phyloP scores from a whole-genome alignment of 2,329 filamentous ascomycete species.

The Aspergillus arachidicola region DNA sequence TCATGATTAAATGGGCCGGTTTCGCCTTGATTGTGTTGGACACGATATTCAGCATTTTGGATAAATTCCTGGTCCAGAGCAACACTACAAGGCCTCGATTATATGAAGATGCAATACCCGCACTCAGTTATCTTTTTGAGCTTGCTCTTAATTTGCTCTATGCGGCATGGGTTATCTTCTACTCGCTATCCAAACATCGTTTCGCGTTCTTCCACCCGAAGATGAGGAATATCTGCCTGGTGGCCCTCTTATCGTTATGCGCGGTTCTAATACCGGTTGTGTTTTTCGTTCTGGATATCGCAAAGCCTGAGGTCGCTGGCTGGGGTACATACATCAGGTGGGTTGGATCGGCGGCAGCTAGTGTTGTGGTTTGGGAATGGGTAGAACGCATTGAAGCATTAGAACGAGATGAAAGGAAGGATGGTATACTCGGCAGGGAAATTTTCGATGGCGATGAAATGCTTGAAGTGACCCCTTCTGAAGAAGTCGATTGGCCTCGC shows the following conservation, averaged over 20 bases:
- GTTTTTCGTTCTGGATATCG: conserved; percentile 91
- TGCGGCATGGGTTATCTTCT: conserved; percentile 92
- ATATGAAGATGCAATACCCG: conserved; percentile 88
- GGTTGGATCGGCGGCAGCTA: conserved; percentile 93
- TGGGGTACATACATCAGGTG: conserved; percentile 96
- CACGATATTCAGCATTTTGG: conserved; percentile 85
- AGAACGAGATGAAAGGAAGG: conserved; percentile 90
- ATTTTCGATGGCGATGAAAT: conserved; percentile 95
- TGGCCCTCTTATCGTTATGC: conserved; percentile 75
- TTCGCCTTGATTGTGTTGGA: conserved; percentile 92
- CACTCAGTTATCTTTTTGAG: conserved; percentile 87
- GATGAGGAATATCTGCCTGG: conserved; percentile 85
- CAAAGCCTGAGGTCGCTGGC: conserved; percentile 78
- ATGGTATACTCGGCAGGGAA: conserved; percentile 86
- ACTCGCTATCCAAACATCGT: conserved; percentile 84
- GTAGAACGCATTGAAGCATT: conserved; percentile 91
- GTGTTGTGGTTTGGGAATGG: conserved; percentile 98
- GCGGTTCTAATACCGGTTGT: conserved; percentile 87
- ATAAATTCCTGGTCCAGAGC: conserved; percentile 71
- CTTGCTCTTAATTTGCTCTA: conserved; percentile 84
- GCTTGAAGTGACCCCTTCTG: conserved; percentile 68
- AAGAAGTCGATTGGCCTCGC: conserved; percentile 56
- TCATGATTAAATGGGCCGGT: conserved; percentile 98
- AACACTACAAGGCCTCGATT: conserved; percentile 62
- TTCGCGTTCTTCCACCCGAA: conserved; percentile 88